phyloP scores from a whole-genome alignment of 108 stramenopile genomes.

The Skeletonema potamos region DNA sequence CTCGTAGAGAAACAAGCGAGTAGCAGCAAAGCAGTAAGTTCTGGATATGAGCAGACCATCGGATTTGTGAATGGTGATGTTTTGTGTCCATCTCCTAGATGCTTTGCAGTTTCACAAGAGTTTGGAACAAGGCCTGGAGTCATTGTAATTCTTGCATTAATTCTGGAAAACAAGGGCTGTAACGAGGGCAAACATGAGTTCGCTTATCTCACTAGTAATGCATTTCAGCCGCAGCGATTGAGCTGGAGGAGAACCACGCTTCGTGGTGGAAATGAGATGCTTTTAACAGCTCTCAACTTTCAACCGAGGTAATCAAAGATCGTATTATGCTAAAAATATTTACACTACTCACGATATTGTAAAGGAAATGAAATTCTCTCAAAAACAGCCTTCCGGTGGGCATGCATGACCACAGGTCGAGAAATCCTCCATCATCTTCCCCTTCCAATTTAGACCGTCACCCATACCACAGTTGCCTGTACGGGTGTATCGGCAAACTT shows the following conservation, averaged over 20 bases:
- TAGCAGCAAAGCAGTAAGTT: conserved; percentile 22
- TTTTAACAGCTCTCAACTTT: conserved; percentile 9
- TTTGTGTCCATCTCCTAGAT: conserved; percentile 27
- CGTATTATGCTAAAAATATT: too few relatives aligned
- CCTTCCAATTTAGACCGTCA: conserved; percentile 25
- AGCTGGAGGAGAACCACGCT: conserved; percentile 31
- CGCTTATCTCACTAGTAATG: conserved; percentile 23
- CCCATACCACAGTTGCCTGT: conserved; percentile 45
- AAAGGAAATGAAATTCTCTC: background rate
- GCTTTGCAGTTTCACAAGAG: conserved; percentile 59
- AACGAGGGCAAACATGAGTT: conserved; percentile 17
- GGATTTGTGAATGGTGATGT: conserved; percentile 40
- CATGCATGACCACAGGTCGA: conserved; percentile 37
- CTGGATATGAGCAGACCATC: conserved; percentile 50
- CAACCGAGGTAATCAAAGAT: background rate
- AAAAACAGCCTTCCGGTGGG: conserved; percentile 28
- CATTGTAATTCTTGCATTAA: conserved; percentile 56
- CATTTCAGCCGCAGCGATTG: conserved; percentile 36
- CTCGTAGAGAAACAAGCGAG: conserved; percentile 13
- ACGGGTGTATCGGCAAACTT: conserved; percentile 39
- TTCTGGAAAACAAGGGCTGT: conserved; percentile 73
- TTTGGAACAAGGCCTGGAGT: conserved; percentile 73
- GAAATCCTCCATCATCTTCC: conserved; percentile 25
- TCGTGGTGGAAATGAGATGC: conserved; percentile 29
- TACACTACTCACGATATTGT: too few relatives aligned